A percentile compares a stretch with the other conserved stretches of the same genome.
phyloP scores from a whole-genome alignment of 2,329 filamentous ascomycete species.

The Fusarium protoensiforme region DNA sequence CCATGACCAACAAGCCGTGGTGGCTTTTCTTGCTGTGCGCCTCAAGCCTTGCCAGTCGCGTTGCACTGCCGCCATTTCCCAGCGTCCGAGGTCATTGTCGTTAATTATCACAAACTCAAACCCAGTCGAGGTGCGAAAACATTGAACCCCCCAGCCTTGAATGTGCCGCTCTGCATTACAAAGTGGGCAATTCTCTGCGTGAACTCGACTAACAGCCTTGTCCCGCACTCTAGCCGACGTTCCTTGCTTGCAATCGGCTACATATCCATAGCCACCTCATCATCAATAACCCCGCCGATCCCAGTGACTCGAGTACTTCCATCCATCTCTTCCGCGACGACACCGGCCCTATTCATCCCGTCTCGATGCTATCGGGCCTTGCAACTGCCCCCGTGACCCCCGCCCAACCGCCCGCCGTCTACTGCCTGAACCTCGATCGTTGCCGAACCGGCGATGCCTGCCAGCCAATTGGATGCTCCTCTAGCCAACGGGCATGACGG shows the following conservation, averaged over 20 bases:
- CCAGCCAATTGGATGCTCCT: constrained; percentile 54
- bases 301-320: constrained; percentile 22
- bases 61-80: constrained; percentile 26
- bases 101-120: constrained; percentile 21
- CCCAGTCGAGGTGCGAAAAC: constrained; percentile 30
- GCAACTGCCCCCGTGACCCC: constrained; percentile 35
- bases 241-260: constrained; percentile 13
- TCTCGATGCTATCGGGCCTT: constrained; percentile 37
- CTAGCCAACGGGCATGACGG: constrained; percentile 56
- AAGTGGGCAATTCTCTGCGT: constrained; percentile 31
- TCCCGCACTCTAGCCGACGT: constrained; percentile 25
- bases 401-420: constrained; percentile 29
- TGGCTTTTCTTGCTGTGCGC: constrained; percentile 29
- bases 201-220: constrained; percentile 32
- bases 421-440: constrained; percentile 28
- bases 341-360: constrained; percentile 23
- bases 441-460: constrained; percentile 49
- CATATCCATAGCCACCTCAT: background rate
- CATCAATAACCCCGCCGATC: constrained; percentile 16
- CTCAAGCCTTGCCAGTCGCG: constrained; percentile 21
- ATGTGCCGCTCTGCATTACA: constrained; percentile 26
- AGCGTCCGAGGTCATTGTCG: constrained; percentile 28
- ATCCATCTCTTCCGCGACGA: constrained; percentile 20
- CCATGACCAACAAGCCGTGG: constrained; percentile 34
- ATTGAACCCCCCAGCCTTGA: constrained; percentile 26